Evolutionary conservation across 2,329 filamentous ascomycete species (phyloP).

Genomic region (Apiospora pterosperma): DNA sequence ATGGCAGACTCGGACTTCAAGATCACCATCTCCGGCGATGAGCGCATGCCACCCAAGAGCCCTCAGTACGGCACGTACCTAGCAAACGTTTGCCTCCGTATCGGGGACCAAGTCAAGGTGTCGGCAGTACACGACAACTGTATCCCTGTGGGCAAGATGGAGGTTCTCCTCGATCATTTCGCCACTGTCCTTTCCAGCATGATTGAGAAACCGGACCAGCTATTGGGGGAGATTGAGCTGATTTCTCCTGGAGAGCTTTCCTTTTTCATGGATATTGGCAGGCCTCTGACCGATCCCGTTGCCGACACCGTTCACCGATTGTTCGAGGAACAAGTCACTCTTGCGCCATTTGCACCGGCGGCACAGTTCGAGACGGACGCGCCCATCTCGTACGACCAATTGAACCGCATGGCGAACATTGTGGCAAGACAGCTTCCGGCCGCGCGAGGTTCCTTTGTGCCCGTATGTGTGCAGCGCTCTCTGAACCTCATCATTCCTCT

Average conservation of each 20-base stretch:
- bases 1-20: slow-evolving; percentile 3
- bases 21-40: not conserved
- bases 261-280: slow-evolving; percentile 5
- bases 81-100: not conserved
- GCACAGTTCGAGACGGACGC: slow-evolving; percentile 7
- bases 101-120: not conserved
- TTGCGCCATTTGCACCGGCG: slow-evolving; percentile 3
- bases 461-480: slow-evolving; percentile 7
- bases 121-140: slow-evolving; percentile 6
- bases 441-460: slow-evolving; percentile 6
- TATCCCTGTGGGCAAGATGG: not conserved
- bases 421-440: slow-evolving; percentile 7
- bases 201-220: not conserved
- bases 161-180: slow-evolving; percentile 6
- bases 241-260: slow-evolving; percentile 1
- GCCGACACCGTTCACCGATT: slow-evolving; percentile 5
- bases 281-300: slow-evolving; percentile 4
- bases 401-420: slow-evolving; percentile 5
- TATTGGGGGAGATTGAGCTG: slow-evolving; percentile 5
- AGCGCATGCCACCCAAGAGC: not conserved
- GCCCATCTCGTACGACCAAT: slow-evolving; percentile 2
- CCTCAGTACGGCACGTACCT: not conserved
- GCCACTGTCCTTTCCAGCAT: slow-evolving; percentile 3
- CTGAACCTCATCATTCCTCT: slow-evolving; percentile 5
- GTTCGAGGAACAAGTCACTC: slow-evolving; percentile 5